Evolutionary conservation across 106 monocot genomes (phyloP), one percentile per base, ranked within the genome.

Genomic region (Dendrobium catenatum): DNA sequence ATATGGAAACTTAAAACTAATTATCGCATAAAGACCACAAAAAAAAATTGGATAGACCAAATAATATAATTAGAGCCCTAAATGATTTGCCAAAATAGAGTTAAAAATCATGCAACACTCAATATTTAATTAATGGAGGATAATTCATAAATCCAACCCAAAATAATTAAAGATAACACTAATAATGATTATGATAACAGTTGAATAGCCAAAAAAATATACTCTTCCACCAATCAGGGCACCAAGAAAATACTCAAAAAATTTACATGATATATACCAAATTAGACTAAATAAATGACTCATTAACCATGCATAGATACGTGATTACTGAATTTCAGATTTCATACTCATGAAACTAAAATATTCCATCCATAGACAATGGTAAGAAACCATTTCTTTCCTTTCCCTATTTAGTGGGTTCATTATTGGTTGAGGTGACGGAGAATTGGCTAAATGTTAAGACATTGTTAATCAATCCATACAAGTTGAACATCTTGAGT

Each of bases 1-100:
- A 74, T 44, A 74, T 74, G 43, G 74, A 74, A 44, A 74, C 20
- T 33, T 70, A 66, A 66, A 66, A 66, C 9, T 66, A 66, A 66
- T 22, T 66, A 66, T 16, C 4, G 70, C 33, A 33, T 13, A 15
- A 7, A 31, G 31, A 37, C 15, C 37, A 70, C 6, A 13, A 40
- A 70, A 70, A 70, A 68, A 70, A 70, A 16, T 70, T 70, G 13
- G 70, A 13, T 70, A 70, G 33, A 70, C 15, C n/a, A 15, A 70
- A 70, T 70, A 66, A 70, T 16, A 33, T 33, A 37, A 70, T 13
- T 29, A 66, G 22, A 13, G 13, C 24, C 64, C 22, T 13, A 66
- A 66, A 66, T 66, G 26, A 26, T 8, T 66, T 24, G 7, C 22
- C 22, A 66, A 70, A 70, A 37, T 22, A 33, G 13, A 51, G 13